Base-by-base conservation (phyloP, 2,329 filamentous ascomycete species). In the Beauveria bassiana region DNA sequence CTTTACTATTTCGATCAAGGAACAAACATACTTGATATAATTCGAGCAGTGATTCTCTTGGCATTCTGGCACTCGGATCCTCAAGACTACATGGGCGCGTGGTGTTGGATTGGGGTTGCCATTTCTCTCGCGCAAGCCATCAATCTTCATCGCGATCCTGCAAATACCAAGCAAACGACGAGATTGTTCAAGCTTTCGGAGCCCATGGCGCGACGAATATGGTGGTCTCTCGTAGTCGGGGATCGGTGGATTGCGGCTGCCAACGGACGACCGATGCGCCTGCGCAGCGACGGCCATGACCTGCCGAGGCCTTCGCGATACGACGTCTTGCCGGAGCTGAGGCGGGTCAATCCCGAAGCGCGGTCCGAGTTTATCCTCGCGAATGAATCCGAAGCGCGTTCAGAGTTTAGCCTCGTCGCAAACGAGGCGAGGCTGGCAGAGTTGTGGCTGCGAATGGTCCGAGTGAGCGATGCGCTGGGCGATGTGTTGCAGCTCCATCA, bases 241-340 rank as follows among this genome's bases (percentile, higher is more conserved):
- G 59, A 61, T 47, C 42, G 59, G 8, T 61, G 59, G 59, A 51
- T 61, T 38, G 47, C 59, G 18, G 43, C 49, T 16, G 59, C 59
- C 3, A 61, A 61, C 26, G 59, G 59, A 10, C 49, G 59, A 20
- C 51, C 59, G 12, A 61, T 61, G 59, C 59, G 59, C 7, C 49
- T 61, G 22, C 59, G 50, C 50, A 61, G 14, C 26, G 59, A 61
- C 10, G 18, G 50, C 50, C 50, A 51, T n/a, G 59, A 61, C 40
- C 22, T 51, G 8, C 5, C 38, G 10, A 56, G n/a, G n/a, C 59
- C 59, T 16, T 38, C 28, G 8, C 43, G n/a, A 10, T 3, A 46
- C 2, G 59, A 54, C 5, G 22, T 61, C 16, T 18, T 56, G 18
- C 20, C 42, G 18, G 53, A 46, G 10, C 5, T 56, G 42, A 14